Evolutionary conservation across 805 yeast species (phyloP), one percentile per base, ranked within the genome.

Genomic region (Yarrowia yakushimensis): DNA sequence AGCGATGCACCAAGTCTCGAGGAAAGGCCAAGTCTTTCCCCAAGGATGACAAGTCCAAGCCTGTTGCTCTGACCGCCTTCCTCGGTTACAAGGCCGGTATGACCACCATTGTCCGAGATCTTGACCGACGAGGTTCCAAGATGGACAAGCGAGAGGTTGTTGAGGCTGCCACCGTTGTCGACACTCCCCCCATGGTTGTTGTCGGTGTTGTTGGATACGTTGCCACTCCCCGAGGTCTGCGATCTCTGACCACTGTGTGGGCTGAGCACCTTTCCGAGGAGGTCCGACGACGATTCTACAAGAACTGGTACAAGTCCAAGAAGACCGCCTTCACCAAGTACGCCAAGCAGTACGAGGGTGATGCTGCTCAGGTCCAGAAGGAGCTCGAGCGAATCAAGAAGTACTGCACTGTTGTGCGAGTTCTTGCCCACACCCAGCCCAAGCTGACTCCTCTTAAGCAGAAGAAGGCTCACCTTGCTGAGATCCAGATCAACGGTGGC

Each of bases 101-200:
- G 99, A 87, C 99, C 83, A 94, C 99, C 83, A 90, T 91, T 75
- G 99, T 94, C 78, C 92, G 99, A 85, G 99, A 94, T 84, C 88
- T 94, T 79, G 97, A 94, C 93, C 89, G 98, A 85, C 99, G 99
- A 83, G 99, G 99, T 81, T 94, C 99, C 79, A 94, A 94, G 87
- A 91, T 93, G 97, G 97, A 94, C 97, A 94, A 94, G 96, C 96
- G 98, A 83, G 99, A 94, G 85, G 86, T 94, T 74, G 99, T 94
- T 71, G 99, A 94, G 87, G 99, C 99, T 76, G 97, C 94, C 80
- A 85, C 98, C 74, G 96, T 94, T 76, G 97, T 94, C 73, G 99
- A 94, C 86, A 89, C 99, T 76, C 99, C 99, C 80, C 97, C 97
- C 79, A 81, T 94, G 77, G 98, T 94, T 78, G 87, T 94, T 79